Base-by-base conservation (phyloP, 106 monocot genomes). In the Phalaenopsis aphrodite region DNA sequence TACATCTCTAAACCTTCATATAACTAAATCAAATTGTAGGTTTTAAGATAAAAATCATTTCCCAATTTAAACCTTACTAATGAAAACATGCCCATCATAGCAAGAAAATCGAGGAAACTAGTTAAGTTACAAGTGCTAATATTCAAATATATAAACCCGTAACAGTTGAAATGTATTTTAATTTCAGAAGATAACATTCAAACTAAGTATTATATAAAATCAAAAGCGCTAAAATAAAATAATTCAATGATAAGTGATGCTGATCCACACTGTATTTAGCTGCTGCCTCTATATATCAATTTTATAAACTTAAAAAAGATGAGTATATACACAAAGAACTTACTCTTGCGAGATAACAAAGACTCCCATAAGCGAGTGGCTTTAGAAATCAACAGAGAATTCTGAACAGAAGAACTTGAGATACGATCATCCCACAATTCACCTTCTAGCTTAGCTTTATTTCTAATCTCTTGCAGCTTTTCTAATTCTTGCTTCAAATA, bases 401-500 rank as follows among this genome's bases (percentile, higher is more conserved):
- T 98, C 77, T 92, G 98, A 69, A 87, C 83, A 78, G 97, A 91
- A 78, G 85, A 64, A 23, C 64, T 84, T 42, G 89, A 85, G 42
- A 89, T 79, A 65, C 86, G 89, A 56, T 98, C 98, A 89, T 98
- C 98, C 92, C 98, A 91, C 30, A 84, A 80, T 83, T 98, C 98
- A 10, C 85, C 92, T 77, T 98, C 98, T 42, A 89, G 72, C 72
- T 94, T 98, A 49, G 92, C 89, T 88, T 92, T 98, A 77, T 91
- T 94, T 83, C 98, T 88, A 80, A 94, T 83, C 55, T 94, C 94
- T 77, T 94, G 94, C 39, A 98, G 81, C 86, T 98, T 94, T 79
- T 98, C 98, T 77, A 98, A 79, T 69, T 98, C 98, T 88, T 98
- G 98, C 83, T 94, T 94, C 81, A 98, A 86, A 86, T 91, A 94